Evolutionary conservation across 108 stramenopile genomes (phyloP).

Genomic region (Seminavis robusta): DNA sequence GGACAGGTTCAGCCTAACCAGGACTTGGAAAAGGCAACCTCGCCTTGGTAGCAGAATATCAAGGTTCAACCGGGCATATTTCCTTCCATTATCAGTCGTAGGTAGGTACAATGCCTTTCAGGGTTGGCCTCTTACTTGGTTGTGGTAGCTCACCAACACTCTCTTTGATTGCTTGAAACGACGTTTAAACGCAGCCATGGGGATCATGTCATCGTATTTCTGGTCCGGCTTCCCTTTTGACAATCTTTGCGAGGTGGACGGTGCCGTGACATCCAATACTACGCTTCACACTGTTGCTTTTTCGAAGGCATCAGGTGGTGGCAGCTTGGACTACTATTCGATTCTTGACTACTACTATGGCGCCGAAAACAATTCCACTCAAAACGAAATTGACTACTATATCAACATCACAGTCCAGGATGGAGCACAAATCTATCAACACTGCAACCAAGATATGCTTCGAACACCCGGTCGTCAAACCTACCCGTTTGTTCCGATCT

Average conservation of each 20-base stretch:
- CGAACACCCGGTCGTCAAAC: neutral
- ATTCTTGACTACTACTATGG: too few relatives aligned
- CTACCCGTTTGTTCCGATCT: slow-evolving; percentile 51
- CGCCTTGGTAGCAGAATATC: slow-evolving; percentile 61
- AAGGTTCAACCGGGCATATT: slow-evolving; percentile 65
- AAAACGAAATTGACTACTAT: too few relatives aligned
- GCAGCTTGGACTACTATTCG: neutral
- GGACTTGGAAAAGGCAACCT: slow-evolving; percentile 78
- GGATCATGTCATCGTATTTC: slow-evolving; percentile 66
- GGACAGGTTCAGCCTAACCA: slow-evolving; percentile 74
- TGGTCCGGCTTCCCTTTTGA: slow-evolving; percentile 87
- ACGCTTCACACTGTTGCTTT: too few relatives aligned
- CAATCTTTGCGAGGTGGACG: slow-evolving; percentile 54
- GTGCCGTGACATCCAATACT: slow-evolving; percentile 9
- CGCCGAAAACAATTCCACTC: too few relatives aligned
- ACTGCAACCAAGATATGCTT: slow-evolving; percentile 8
- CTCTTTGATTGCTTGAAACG: too few relatives aligned
- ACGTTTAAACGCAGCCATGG: too few relatives aligned
- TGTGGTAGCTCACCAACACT: too few relatives aligned
- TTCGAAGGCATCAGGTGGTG: neutral
- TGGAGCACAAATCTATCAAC: neutral
- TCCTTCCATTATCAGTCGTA: slow-evolving; percentile 57
- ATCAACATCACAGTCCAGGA: slow-evolving; percentile 2
- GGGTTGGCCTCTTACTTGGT: too few relatives aligned
- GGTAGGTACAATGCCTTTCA: too few relatives aligned